Conservation (phyloP, 139 green algal genomes). For the Picochlorum sp. region DNA sequence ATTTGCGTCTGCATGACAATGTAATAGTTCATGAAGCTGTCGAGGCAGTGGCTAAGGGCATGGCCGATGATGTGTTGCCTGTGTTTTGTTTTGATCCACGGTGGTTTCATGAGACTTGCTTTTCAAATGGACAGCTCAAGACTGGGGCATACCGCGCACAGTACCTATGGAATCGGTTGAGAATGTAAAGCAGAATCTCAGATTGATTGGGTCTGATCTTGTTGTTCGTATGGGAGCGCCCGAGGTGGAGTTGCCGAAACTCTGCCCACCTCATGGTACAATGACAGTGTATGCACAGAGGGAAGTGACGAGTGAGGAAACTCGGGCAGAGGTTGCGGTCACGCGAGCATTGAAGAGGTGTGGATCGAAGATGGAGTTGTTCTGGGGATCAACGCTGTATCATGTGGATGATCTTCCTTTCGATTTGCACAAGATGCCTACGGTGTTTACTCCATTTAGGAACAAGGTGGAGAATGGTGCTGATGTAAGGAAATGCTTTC, state of each 20-base stretch:
- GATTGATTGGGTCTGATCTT: slow-evolving; percentile 55
- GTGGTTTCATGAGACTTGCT: slow-evolving; percentile 42
- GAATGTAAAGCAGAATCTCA: slow-evolving; percentile 59
- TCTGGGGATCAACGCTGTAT: slow-evolving; percentile 79
- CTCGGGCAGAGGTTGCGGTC: slow-evolving; percentile 46
- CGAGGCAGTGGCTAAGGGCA: slow-evolving; percentile 32
- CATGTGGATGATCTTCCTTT: slow-evolving; percentile 91
- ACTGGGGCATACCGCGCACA: slow-evolving; percentile 54
- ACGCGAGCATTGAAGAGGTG: not conserved
- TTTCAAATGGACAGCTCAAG: slow-evolving; percentile 45
- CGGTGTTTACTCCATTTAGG: slow-evolving; percentile 90
- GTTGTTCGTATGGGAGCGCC: slow-evolving; percentile 64
- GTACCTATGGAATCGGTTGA: slow-evolving; percentile 81
- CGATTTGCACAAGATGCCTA: slow-evolving; percentile 40
- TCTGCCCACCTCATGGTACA: not conserved
- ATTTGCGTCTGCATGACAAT: slow-evolving; percentile 76
- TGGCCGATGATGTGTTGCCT: slow-evolving; percentile 67
- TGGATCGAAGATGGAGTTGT: slow-evolving; percentile 34
- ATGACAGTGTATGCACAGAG: slow-evolving; percentile 53
- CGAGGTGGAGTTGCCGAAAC: slow-evolving; percentile 61
- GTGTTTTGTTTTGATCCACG: slow-evolving; percentile 89
- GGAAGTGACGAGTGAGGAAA: slow-evolving; percentile 75
- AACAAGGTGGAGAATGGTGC: slow-evolving; percentile 52
- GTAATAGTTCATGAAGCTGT: slow-evolving; percentile 52
- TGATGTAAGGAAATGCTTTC: slow-evolving; percentile 40